Base-by-base conservation (phyloP, 1,284 basidiomycete genomes). In the Marasmius fiardii region DNA sequence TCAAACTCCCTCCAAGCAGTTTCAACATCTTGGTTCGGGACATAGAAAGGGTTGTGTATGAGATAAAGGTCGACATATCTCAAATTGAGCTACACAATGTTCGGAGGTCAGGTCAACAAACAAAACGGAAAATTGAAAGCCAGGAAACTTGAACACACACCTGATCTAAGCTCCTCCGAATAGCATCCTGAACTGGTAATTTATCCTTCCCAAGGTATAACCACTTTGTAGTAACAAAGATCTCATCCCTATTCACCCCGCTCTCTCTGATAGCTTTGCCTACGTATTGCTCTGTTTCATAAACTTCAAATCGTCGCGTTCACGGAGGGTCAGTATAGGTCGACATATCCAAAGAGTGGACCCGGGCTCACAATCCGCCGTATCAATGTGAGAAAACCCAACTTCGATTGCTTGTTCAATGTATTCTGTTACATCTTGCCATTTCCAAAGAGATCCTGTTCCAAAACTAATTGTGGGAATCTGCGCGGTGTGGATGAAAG, bases 41-140 rank as follows among this genome's bases (percentile, higher is more conserved):
- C 61, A 2, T 59, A 51, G 0, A 57, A 53, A 0, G 88, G 87
- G 12, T 55, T 55, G 63, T 91, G 89, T 31, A 90, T 81, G 37
- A 89, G 77, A 70, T 90, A 92, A 14, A 92, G 67, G 65, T 93
- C 88, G 11, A 93, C 72, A 58, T 86, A 83, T 48, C 82, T 74
- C 5, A 92, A 63, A 1, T 83, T 83, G 12, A 92, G 79, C 85
- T 89, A 33, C 2, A 43, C 26, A 26, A 35, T n/a, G n/a, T 39
- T 41, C 23, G 54, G 14, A 34, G 23, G 54, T 21, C 3, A 58
- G 24, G 24, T 44, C 18, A 10, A 39, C 31, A 16, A 51, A 23
- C 21, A 14, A 4, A 35, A 51, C 12, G 21, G 35, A 14, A 28
- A 24, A 26, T 16, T 39, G 14, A 5, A 21, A 31, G 43, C 24